Evolutionary conservation across 2,329 filamentous ascomycete species (phyloP).

Genomic region (Parascedosporium putredinis): DNA sequence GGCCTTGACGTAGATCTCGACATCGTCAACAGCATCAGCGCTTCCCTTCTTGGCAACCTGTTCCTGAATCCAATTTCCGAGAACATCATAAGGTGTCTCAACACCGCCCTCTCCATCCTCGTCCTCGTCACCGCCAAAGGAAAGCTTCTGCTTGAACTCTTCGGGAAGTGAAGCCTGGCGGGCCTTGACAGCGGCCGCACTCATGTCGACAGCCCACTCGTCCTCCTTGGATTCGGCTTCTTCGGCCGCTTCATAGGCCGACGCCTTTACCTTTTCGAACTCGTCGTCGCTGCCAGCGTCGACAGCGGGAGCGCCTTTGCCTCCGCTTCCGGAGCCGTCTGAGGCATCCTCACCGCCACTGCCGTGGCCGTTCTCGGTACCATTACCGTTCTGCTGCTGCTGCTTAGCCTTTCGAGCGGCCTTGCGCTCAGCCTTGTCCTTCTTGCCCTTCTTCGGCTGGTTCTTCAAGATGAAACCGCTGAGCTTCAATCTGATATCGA

Average conservation of each 20-base stretch:
- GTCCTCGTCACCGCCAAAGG: conserved; percentile 70
- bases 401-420: conserved; percentile 86
- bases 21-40: conserved; percentile 70
- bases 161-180: conserved; percentile 87
- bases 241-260: conserved; percentile 34
- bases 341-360: conserved; percentile 39
- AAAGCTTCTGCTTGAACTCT: conserved; percentile 87
- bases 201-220: conserved; percentile 94
- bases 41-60: conserved; percentile 62
- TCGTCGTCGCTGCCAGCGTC: conserved; percentile 85
- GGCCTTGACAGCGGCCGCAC: conserved; percentile 86
- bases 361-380: conserved; percentile 44
- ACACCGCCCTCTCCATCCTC: conserved; percentile 68
- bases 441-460: conserved; percentile 87
- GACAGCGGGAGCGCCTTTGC: conserved; percentile 54
- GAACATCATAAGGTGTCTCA: conserved; percentile 73
- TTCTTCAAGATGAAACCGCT: conserved; percentile 97
- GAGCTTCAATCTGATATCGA: conserved; percentile 89
- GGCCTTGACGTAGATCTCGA: conserved; percentile 92
- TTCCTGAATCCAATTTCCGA: conserved; percentile 83
- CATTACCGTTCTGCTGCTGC: conserved; percentile 39
- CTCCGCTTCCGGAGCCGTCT: conserved; percentile 70
- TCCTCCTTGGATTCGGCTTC: conserved; percentile 66
- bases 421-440: conserved; percentile 88
- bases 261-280: conserved; percentile 69